phyloP scores from a whole-genome alignment of 2,329 filamentous ascomycete species.

The Botryotinia narcissicola region DNA sequence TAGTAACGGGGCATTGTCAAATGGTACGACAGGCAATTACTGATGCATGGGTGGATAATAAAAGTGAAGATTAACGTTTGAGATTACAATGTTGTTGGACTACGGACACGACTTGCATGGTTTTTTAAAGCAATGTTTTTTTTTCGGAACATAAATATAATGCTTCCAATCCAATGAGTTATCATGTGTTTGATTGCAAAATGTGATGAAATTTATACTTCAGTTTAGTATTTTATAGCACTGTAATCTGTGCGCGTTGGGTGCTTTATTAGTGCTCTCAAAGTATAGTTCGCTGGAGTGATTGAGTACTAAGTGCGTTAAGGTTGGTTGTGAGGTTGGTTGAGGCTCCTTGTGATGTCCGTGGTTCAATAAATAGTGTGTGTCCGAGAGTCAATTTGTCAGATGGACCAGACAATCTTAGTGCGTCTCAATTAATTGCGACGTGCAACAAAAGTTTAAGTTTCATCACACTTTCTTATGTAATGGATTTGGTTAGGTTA shows the following conservation, averaged over 20 bases:
- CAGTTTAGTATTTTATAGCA: not conserved
- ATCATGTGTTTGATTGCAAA: not conserved
- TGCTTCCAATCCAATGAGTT: not conserved
- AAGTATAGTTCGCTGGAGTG: not conserved
- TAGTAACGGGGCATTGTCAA: not conserved
- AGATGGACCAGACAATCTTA: not conserved
- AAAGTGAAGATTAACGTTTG: not conserved
- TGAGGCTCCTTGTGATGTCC: not conserved
- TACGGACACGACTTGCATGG: not conserved
- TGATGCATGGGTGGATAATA: not conserved
- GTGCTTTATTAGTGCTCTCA: not conserved
- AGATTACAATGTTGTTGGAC: not conserved
- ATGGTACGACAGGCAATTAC: constrained; percentile 5
- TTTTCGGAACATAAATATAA: not conserved
- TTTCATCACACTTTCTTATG: not conserved
- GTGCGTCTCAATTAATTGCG: not conserved
- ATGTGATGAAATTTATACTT: not conserved
- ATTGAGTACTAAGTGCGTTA: not conserved
- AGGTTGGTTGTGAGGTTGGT: not conserved
- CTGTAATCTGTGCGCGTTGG: not conserved
- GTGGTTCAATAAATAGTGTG: not conserved
- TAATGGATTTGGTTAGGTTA: not conserved
- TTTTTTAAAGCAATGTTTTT: not conserved
- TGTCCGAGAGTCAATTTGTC: not conserved
- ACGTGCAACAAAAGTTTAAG: not conserved